A percentile compares a stretch with the other conserved stretches of the same genome.
These are phyloP conservation scores for Fusarium sp. DNA, from an alignment of 2,329 filamentous ascomycete species.

Conservation along the genomic window DNA sequence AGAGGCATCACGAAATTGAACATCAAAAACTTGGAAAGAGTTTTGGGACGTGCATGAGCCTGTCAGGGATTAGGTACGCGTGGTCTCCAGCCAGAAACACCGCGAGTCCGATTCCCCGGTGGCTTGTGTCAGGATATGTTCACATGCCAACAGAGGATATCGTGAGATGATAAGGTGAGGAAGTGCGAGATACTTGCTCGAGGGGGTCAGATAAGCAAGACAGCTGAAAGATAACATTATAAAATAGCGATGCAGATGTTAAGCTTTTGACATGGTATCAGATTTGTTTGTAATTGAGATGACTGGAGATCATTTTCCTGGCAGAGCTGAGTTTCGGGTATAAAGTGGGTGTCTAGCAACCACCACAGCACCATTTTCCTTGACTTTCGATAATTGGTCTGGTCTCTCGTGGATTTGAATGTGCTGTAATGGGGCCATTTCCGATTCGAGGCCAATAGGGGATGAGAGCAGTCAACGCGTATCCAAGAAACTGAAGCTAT, in stretches of 20 bases:
- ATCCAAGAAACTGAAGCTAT: background rate
- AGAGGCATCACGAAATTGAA: background rate
- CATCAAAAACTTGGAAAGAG: constrained; percentile 17
- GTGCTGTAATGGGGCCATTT: constrained; percentile 19
- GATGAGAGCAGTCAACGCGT: background rate
- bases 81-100: constrained; percentile 1
- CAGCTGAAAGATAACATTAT: background rate
- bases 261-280: background rate
- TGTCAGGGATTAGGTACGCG: constrained; percentile 14
- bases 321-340: constrained; percentile 9
- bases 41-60: constrained; percentile 3
- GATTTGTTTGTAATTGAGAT: constrained; percentile 4
- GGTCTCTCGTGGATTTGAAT: background rate
- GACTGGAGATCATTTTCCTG: constrained; percentile 29
- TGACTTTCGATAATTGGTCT: background rate
- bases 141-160: constrained; percentile 3
- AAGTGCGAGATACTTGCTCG: background rate
- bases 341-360: constrained; percentile 10
- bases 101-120: constrained; percentile 7
- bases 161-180: background rate
- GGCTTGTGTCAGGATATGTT: background rate
- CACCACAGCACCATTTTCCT: constrained; percentile 1
- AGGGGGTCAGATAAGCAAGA: background rate
- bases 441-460: background rate
- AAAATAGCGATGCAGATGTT: background rate